These are phyloP conservation scores for Emmonsiellopsis sp. DNA, from an alignment of 2,329 filamentous ascomycete genomes.

Conservation along the genomic window DNA sequence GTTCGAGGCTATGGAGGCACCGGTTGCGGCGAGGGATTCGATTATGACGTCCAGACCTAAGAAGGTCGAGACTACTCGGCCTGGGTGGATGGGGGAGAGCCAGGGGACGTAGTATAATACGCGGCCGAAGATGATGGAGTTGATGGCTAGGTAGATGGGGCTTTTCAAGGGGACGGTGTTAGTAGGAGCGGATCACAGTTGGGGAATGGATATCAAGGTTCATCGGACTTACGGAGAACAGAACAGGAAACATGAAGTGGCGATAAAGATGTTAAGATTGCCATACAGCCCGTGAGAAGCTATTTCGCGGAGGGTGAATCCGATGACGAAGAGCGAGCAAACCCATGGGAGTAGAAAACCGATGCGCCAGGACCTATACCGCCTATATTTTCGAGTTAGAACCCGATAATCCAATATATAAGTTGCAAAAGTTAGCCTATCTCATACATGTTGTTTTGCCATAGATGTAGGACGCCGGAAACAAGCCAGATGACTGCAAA, in stretches of 20 bases:
- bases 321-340: constrained; percentile 29
- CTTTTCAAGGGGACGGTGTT: constrained; percentile 9
- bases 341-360: constrained; percentile 34
- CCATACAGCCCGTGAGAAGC: constrained; percentile 28
- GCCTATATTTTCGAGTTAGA: constrained; percentile 17
- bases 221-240: constrained; percentile 26
- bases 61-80: constrained; percentile 50
- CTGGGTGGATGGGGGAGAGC: constrained; percentile 42
- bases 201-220: neutral
- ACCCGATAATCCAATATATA: neutral
- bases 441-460: constrained; percentile 26
- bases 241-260: constrained; percentile 30
- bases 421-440: neutral
- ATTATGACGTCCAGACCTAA: constrained; percentile 43
- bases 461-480: constrained; percentile 29
- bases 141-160: constrained; percentile 35
- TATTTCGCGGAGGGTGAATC: constrained; percentile 28
- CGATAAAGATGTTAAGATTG: constrained; percentile 28
- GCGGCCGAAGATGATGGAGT: constrained; percentile 44
- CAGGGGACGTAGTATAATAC: constrained; percentile 44
- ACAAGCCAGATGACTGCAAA: constrained; percentile 32
- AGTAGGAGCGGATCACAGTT: neutral
- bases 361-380: constrained; percentile 32
- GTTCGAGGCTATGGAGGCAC: constrained; percentile 39
- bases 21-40: constrained; percentile 40